Base-by-base conservation (phyloP, 768 basidiomycete species). In the Mycena amicta region DNA sequence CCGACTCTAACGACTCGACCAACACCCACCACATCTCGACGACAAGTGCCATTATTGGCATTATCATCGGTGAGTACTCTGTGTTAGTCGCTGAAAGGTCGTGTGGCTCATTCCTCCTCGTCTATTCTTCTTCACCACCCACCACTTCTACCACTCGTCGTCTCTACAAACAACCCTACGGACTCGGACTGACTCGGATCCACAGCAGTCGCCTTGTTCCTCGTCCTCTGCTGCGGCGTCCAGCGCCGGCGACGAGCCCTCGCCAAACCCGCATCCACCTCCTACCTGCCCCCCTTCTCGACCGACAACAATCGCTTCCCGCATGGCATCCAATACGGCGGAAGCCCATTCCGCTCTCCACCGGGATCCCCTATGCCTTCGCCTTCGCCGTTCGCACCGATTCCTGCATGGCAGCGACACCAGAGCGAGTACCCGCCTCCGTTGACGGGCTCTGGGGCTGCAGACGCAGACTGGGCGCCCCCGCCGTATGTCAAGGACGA, bases 401-500 rank as follows among this genome's bases (percentile, higher is more conserved):
- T n/a, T n/a, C n/a, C n/a, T n/a, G n/a, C n/a, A n/a, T n/a, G n/a
- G n/a, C 47, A 28, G n/a, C 5, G 27, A 4, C 25, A 4, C 6
- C 29, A 23, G 4, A 55, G 26, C 31, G 61, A 62, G 29, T 62
- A 62, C 27, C 56, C 61, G 5, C 50, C 56, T 13, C 28, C 56
- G 13, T 45, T 45, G 22, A 45, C 43, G 13, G 43, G 43, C 15
- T 45, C 43, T 8, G 15, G 43, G 20, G 27, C 22, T 5, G 30
- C 15, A 3, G 56, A 55, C 4, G 61, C 56, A 12, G 61, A 62
- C 13, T 62, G 18, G 2, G 61, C 61, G 3, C 61, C 61, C 13
- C 61, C 61, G 41, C 61, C 61, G 39, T 62, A 62, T 46, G 57
- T 62, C 11, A 62, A 62, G 57, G 61, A 62, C 33, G 57, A 26